Conservation (phyloP, 2,329 filamentous ascomycete genomes). For the Laburnicola sp. region DNA sequence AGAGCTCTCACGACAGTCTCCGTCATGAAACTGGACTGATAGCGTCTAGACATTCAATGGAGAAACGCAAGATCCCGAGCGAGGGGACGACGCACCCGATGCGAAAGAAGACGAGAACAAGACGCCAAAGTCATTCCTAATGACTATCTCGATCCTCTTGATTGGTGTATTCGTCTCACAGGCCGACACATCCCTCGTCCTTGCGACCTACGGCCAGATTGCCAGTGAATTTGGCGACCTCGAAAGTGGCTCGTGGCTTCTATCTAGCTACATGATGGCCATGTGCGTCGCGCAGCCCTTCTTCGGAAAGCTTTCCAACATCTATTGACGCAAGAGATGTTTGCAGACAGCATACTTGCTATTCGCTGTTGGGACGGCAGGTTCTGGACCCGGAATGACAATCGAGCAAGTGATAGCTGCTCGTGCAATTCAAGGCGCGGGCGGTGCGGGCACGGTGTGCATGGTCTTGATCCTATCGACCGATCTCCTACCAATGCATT, state of each 20-base stretch:
- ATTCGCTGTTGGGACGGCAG: constrained; percentile 40
- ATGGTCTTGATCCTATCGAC: constrained; percentile 52
- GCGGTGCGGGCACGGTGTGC: constrained; percentile 65
- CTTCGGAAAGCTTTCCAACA: constrained; percentile 51
- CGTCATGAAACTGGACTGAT: neutral
- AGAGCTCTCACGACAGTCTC: constrained; percentile 5
- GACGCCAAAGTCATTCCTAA: neutral
- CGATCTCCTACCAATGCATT: constrained; percentile 54
- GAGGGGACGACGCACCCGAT: neutral
- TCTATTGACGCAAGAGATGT: constrained; percentile 48
- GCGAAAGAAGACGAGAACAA: neutral
- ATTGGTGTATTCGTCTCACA: constrained; percentile 61
- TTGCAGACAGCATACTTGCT: constrained; percentile 46
- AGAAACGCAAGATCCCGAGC: neutral
- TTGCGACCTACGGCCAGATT: constrained; percentile 64
- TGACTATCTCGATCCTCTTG: constrained; percentile 3
- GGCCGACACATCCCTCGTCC: constrained; percentile 64
- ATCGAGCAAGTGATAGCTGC: constrained; percentile 46
- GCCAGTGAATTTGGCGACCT: constrained; percentile 50
- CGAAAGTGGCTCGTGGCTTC: constrained; percentile 47
- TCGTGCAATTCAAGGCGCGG: constrained; percentile 64
- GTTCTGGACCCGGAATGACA: constrained; percentile 11
- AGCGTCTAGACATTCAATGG: neutral
- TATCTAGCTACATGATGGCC: constrained; percentile 50
- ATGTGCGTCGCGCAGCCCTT: constrained; percentile 43